Conservation (phyloP, 805 yeast species). For the Debaryomyces hansenii region DNA sequence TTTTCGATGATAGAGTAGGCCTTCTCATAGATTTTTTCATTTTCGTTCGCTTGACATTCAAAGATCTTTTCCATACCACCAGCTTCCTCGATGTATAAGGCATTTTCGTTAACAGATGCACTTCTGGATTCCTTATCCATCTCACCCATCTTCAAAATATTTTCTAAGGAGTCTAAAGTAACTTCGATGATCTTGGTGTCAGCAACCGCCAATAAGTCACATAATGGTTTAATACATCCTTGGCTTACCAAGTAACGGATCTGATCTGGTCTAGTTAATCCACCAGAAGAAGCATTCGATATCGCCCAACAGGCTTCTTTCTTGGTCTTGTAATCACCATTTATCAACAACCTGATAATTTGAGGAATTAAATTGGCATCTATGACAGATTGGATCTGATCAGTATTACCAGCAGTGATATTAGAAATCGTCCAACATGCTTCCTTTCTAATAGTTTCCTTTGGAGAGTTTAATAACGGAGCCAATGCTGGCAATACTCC, state of each 20-base stretch:
- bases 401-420: conserved; percentile 95
- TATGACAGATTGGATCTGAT: conserved; percentile 95
- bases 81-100: conserved; percentile 92
- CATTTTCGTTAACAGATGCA: conserved; percentile 74
- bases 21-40: conserved; percentile 89
- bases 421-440: conserved; percentile 99
- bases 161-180: conserved; percentile 91
- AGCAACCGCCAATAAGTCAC: conserved; percentile 85
- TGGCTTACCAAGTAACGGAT: conserved; percentile 89
- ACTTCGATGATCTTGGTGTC: conserved; percentile 93
- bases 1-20: conserved; percentile 88
- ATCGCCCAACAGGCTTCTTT: conserved; percentile 99
- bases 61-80: conserved; percentile 97
- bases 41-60: conserved; percentile 87
- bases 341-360: conserved; percentile 69
- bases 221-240: conserved; percentile 96
- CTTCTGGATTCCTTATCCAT: conserved; percentile 79
- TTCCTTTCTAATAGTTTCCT: conserved; percentile 93
- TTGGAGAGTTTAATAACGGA: conserved; percentile 75
- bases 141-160: conserved; percentile 93
- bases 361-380: conserved; percentile 94
- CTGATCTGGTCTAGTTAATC: conserved; percentile 86
- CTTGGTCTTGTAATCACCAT: conserved; percentile 92
- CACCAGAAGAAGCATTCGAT: conserved; percentile 96
- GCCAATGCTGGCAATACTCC: conserved; percentile 88